Evolutionary conservation across 1,284 basidiomycete species (phyloP).

Genomic region (Puccinia hordei): DNA sequence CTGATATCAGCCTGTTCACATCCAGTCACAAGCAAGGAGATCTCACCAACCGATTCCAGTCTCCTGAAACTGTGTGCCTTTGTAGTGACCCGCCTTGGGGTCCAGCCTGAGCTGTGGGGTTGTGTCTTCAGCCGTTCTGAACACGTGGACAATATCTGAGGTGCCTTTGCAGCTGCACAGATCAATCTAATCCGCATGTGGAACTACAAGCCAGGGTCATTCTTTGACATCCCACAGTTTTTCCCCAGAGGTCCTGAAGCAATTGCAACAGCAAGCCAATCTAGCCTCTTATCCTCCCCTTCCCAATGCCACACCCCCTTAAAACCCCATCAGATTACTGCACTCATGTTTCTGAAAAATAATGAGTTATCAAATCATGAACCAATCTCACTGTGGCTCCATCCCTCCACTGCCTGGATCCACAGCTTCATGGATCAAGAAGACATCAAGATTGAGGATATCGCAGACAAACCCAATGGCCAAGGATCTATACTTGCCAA

Average conservation of each 20-base stretch:
- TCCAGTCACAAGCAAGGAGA: not conserved
- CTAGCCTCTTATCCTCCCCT: not conserved
- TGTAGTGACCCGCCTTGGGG: not conserved
- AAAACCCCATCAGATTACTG: not conserved
- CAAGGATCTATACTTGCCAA: not conserved
- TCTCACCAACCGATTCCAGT: not conserved
- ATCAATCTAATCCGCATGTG: not conserved
- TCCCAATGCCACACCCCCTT: not conserved
- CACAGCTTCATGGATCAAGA: not conserved
- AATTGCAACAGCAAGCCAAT: too few species aligned
- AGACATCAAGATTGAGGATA: not conserved
- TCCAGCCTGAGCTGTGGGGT: not conserved
- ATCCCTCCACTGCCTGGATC: not conserved
- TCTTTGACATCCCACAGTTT: not conserved
- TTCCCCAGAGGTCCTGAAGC: too few species aligned
- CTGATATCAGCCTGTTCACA: not conserved
- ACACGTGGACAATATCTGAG: not conserved
- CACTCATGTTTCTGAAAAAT: not conserved
- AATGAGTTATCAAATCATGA: not conserved
- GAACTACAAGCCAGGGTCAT: not conserved
- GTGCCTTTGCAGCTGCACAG: not conserved
- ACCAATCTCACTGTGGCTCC: not conserved
- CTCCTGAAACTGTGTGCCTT: not conserved
- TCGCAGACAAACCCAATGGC: not conserved
- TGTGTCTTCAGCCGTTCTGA: not conserved